Conservation (phyloP, 169 alveolate species). For the Plasmodium vinckei region DNA sequence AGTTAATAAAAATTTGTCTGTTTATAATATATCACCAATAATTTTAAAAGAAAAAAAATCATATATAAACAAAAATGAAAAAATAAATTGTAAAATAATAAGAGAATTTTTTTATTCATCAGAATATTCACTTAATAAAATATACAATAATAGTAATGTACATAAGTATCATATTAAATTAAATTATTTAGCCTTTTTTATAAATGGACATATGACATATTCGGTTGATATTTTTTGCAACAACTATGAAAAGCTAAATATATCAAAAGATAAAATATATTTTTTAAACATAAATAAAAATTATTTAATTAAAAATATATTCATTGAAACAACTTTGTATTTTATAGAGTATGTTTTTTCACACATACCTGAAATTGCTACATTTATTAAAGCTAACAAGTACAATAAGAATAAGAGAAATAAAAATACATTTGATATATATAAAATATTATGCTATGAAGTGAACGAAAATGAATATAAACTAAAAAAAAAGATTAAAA, state of each 20-base stretch:
- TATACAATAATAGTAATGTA: not conserved
- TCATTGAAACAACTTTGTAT: constrained; percentile 39
- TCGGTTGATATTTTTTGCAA: constrained; percentile 38
- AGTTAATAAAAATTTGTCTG: constrained; percentile 36
- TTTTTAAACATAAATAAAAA: constrained; percentile 46
- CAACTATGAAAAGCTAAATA: constrained; percentile 16
- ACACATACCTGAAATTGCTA: constrained; percentile 12
- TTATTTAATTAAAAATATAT: constrained; percentile 32
- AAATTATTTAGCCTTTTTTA: constrained; percentile 49
- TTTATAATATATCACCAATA: constrained; percentile 27
- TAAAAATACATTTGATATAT: constrained; percentile 2
- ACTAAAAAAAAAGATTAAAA: constrained; percentile 12
- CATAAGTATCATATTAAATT: constrained; percentile 18
- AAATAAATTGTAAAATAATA: constrained; percentile 31
- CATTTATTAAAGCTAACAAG: not conserved
- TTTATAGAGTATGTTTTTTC: constrained; percentile 51
- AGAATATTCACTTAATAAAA: constrained; percentile 15
- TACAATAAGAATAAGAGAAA: not conserved
- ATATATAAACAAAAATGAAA: not conserved
- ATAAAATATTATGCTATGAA: constrained; percentile 60
- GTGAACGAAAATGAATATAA: constrained; percentile 13
- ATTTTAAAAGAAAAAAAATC: constrained; percentile 1
- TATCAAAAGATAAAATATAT: constrained; percentile 15
- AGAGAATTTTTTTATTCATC: constrained; percentile 5
- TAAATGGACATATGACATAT: constrained; percentile 59